These are phyloP conservation scores for Fusarium sp. DNA, from an alignment of 2,329 filamentous ascomycete genomes.

Conservation along the genomic window DNA sequence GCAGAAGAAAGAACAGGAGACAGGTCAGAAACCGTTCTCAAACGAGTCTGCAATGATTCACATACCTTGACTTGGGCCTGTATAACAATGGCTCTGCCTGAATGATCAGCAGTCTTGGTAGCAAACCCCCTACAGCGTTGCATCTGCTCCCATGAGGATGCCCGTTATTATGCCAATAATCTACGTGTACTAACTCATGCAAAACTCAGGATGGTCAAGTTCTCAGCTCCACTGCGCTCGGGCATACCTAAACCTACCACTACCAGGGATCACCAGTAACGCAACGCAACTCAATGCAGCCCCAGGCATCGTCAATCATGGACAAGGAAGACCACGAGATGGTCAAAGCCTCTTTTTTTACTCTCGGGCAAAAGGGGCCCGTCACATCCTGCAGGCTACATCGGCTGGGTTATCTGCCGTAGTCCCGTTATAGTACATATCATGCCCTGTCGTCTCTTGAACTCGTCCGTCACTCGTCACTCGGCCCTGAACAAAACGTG, in stretches of 20 bases:
- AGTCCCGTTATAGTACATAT: background rate
- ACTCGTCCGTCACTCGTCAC: slow-evolving; percentile 1
- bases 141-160: background rate
- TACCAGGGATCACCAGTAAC: too few species aligned
- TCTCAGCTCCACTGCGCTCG: slow-evolving; percentile 10
- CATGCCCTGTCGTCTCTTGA: slow-evolving; percentile 1
- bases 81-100: background rate
- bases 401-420: background rate
- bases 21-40: background rate
- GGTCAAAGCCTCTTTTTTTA: slow-evolving; percentile 18
- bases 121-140: background rate
- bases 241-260: background rate
- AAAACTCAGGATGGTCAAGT: background rate
- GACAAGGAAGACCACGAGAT: slow-evolving; percentile 19
- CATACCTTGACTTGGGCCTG: background rate
- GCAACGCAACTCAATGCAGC: background rate
- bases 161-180: background rate
- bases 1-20: background rate
- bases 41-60: background rate
- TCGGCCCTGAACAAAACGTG: background rate
- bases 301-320: slow-evolving; percentile 2
- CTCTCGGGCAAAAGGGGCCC: slow-evolving; percentile 18
- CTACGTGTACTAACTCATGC: slow-evolving; percentile 1
- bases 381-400: slow-evolving; percentile 8
- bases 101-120: background rate